Conservation (phyloP, 2,329 filamentous ascomycete species). For the Botrytis medusae region DNA sequence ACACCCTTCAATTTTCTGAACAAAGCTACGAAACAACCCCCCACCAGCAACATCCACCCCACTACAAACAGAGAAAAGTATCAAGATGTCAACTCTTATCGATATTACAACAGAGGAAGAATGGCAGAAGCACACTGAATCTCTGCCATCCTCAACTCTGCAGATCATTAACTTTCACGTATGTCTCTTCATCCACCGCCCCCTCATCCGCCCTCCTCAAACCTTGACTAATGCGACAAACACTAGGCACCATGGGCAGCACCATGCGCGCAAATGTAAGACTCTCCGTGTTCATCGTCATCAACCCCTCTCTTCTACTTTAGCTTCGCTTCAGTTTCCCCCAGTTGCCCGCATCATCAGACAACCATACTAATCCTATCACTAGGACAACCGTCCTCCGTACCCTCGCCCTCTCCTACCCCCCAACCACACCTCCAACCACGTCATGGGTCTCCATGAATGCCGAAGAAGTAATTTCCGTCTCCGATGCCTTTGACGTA, state of each 20-base stretch:
- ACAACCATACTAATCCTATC: neutral
- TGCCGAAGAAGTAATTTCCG: slow-evolving; percentile 88
- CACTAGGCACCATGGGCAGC: slow-evolving; percentile 80
- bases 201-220: neutral
- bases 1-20: neutral
- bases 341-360: slow-evolving; percentile 70
- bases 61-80: neutral
- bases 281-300: neutral
- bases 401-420: slow-evolving; percentile 72
- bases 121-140: slow-evolving; percentile 68
- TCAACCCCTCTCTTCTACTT: slow-evolving; percentile 55
- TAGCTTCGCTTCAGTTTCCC: slow-evolving; percentile 85
- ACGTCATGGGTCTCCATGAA: slow-evolving; percentile 89
- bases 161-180: slow-evolving; percentile 85
- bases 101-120: slow-evolving; percentile 73
- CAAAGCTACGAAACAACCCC: slow-evolving; percentile 3
- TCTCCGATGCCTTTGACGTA: slow-evolving; percentile 91
- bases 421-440: slow-evolving; percentile 51
- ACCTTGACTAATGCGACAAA: slow-evolving; percentile 17
- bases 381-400: slow-evolving; percentile 85
- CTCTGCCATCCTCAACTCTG: slow-evolving; percentile 68
- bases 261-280: slow-evolving; percentile 47
- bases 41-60: slow-evolving; percentile 18
- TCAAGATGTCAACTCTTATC: slow-evolving; percentile 70
- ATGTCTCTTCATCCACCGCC: neutral